Percentiles rank a stretch among this genome's conserved stretches.
These are phyloP conservation scores for Boletus rubescentipes DNA, from an alignment of 768 basidiomycete species.

Conservation along the genomic window DNA sequence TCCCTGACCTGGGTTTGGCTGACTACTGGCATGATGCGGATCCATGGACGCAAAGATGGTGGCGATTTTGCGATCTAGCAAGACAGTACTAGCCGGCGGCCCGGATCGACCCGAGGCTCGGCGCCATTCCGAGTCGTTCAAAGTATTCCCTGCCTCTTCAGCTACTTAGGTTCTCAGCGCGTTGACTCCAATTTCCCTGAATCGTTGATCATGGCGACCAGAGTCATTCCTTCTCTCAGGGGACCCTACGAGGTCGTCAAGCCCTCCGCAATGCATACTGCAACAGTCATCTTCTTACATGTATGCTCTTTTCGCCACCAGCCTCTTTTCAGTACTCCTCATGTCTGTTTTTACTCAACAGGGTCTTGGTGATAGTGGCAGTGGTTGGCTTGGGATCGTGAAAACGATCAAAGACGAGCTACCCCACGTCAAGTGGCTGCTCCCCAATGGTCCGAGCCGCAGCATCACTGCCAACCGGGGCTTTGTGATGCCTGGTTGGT, in stretches of 20 bases:
- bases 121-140: too few relatives aligned
- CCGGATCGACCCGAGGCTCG: conserved; percentile 28
- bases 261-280: conserved; percentile 65
- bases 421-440: conserved; percentile 83
- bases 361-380: conserved; percentile 75
- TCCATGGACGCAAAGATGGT: conserved; percentile 18
- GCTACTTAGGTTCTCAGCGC: background rate
- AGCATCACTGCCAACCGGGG: conserved; percentile 78
- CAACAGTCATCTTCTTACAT: conserved; percentile 89
- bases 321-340: conserved; percentile 1
- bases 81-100: conserved; percentile 10
- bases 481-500: conserved; percentile 75
- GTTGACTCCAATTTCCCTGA: background rate
- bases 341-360: conserved; percentile 26
- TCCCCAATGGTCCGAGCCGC: conserved; percentile 40
- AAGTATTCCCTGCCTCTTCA: conserved; percentile 1
- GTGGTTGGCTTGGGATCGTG: conserved; percentile 78
- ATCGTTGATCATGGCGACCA: conserved; percentile 14
- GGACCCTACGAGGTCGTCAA: conserved; percentile 48
- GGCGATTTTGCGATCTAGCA: conserved; percentile 4
- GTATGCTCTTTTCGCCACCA: conserved; percentile 42
- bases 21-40: conserved; percentile 6
- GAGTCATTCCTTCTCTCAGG: conserved; percentile 21
- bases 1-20: conserved; percentile 15
- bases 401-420: conserved; percentile 60